phyloP scores from a whole-genome alignment of 2,329 filamentous ascomycete species.

The Tetracladium maxilliforme region DNA sequence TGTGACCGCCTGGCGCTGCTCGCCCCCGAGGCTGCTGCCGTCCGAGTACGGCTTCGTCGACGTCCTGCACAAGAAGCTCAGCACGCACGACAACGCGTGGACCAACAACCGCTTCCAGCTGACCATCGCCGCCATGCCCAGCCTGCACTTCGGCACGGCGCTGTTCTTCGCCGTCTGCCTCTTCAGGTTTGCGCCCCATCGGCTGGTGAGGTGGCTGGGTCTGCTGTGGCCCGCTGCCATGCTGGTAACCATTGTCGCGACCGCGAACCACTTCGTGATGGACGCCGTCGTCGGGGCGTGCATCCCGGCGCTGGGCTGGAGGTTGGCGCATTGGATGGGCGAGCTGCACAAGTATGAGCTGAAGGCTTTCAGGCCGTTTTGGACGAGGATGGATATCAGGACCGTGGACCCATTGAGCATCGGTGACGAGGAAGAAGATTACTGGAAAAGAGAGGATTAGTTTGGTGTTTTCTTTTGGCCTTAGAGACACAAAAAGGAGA shows the following conservation, averaged over 20 bases:
- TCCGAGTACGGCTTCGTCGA: constrained; percentile 29
- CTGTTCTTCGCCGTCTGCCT: constrained; percentile 19
- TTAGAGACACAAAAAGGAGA: no score
- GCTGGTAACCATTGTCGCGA: constrained; percentile 23
- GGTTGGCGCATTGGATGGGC: no score
- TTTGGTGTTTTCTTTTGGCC: no score
- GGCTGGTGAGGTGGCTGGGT: constrained; percentile 17
- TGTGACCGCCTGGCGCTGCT: constrained; percentile 29
- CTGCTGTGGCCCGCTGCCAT: constrained; percentile 26
- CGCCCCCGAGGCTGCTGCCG: constrained; percentile 30
- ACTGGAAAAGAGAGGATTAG: no score
- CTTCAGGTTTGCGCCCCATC: constrained; percentile 23
- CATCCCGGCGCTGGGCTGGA: constrained; percentile 19
- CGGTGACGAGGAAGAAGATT: no score
- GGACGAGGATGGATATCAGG: no score
- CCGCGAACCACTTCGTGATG: constrained; percentile 22
- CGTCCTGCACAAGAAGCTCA: constrained; percentile 19
- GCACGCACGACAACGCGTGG: constrained; percentile 17
- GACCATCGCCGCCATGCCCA: constrained; percentile 33
- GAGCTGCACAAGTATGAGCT: no score
- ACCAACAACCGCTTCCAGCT: constrained; percentile 28
- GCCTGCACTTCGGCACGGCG: constrained; percentile 27
- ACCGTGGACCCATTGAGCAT: no score
- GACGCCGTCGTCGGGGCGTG: constrained; percentile 19
- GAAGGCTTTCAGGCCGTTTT: no score